Percentiles rank a stretch among this genome's conserved stretches.
Conservation (phyloP, 2,329 filamentous ascomycete species). For the Tolypocladium album region DNA sequence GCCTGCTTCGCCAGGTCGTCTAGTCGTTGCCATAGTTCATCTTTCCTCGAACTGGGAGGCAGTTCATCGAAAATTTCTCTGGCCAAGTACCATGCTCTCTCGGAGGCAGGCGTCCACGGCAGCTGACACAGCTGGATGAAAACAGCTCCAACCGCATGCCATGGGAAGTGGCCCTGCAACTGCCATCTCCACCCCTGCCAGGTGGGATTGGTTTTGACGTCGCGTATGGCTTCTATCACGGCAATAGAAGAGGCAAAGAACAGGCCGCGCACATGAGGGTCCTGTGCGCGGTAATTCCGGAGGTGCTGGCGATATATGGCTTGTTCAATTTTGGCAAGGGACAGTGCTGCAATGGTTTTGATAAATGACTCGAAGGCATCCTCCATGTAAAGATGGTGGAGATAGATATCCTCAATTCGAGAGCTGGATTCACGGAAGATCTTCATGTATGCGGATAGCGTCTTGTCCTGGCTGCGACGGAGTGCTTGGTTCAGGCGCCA, state of each 20-base stretch:
- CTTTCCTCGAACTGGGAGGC: constrained; percentile 2
- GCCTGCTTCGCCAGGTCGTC: constrained; percentile 2
- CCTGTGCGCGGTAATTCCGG: background rate
- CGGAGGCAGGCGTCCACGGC: constrained; percentile 11
- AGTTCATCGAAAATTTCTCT: constrained; percentile 2
- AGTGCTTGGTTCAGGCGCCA: constrained; percentile 13
- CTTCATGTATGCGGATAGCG: constrained; percentile 3
- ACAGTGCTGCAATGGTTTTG: constrained; percentile 11
- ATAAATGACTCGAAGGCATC: constrained; percentile 8
- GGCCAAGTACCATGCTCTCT: constrained; percentile 11
- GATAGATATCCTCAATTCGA: constrained; percentile 5
- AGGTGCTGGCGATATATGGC: constrained; percentile 7
- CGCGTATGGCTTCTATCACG: constrained; percentile 10
- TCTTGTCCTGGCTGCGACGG: constrained; percentile 2
- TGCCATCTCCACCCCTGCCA: constrained; percentile 19
- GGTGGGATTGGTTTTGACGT: constrained; percentile 8
- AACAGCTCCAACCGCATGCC: constrained; percentile 14
- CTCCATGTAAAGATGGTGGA: constrained; percentile 3
- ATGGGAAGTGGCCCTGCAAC: constrained; percentile 14
- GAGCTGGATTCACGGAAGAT: constrained; percentile 5
- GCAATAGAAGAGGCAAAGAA: constrained; percentile 5
- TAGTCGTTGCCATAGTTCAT: constrained; percentile 9
- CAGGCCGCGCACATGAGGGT: background rate
- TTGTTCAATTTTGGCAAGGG: constrained; percentile 16
- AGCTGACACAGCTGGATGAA: constrained; percentile 9